Base-by-base conservation (phyloP, 2,329 filamentous ascomycete genomes). In the Cordyceps tenuipes region DNA sequence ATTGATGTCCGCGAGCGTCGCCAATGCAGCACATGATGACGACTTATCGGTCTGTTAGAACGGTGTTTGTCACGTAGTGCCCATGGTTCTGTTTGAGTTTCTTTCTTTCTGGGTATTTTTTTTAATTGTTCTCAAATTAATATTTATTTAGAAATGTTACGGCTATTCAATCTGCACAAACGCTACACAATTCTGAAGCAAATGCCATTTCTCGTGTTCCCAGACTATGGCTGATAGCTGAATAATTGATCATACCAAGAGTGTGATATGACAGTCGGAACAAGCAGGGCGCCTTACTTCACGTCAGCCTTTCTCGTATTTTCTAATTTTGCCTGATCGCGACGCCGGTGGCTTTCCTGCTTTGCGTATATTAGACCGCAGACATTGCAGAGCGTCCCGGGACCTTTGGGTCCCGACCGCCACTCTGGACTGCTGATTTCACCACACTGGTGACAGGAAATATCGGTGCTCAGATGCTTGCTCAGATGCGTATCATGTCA, bases 151-250 rank as follows among this genome's bases (percentile, higher is more conserved):
- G 12, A 10, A 36, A 10, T 36, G 9, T 15, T 46, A 46, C 10
- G 17, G 10, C 17, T 9, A 21, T 46, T 46, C n/a, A 19, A 3
- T 46, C 43, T 46, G 43, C 17, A 46, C n/a, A 2, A 46, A 46
- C n/a, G n/a, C 43, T 46, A 19, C 43, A 46, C n/a, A 21, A 46
- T 9, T 9, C 21, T 9, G 10, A 21, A n/a, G 9, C n/a, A 46
- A 44, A 46, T 12, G 23, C 21, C n/a, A 46, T n/a, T 46, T 21
- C 3, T 77, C 12, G 39, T 7, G 5, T n/a, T n/a, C 17, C n/a
- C n/a, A n/a, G 8, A 17, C 6, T 12, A n/a, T 43, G 6, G n/a
- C n/a, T n/a, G n/a, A n/a, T n/a, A n/a, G n/a, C n/a, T n/a, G n/a
- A n/a, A n/a, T n/a, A n/a, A n/a, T n/a, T n/a, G n/a, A n/a, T n/a